phyloP scores from a whole-genome alignment of 345 rosid species.

The Syzygium grande region DNA sequence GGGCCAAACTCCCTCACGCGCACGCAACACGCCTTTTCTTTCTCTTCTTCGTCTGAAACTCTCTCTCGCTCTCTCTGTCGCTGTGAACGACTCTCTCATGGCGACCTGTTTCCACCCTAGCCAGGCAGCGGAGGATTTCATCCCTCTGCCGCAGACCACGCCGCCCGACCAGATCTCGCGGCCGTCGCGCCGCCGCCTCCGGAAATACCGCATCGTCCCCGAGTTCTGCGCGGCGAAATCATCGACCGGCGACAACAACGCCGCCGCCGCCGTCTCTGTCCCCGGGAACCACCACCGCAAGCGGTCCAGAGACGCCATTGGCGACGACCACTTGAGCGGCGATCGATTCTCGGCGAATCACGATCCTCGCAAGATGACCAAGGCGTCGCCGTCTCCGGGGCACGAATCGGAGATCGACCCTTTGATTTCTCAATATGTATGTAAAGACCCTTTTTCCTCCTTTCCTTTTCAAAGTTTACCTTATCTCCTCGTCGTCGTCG shows the following conservation, averaged over 20 bases:
- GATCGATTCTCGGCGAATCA: constrained; percentile 4
- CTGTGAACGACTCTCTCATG: not conserved
- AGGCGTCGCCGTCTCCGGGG: constrained; percentile 22
- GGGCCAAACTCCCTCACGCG: not conserved
- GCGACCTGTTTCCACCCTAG: not conserved
- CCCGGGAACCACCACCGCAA: not conserved
- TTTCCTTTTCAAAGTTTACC: too few species aligned
- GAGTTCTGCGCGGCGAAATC: not conserved
- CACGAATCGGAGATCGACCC: constrained; percentile 41
- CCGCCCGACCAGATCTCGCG: not conserved
- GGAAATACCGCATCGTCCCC: not conserved
- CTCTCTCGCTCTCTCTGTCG: not conserved
- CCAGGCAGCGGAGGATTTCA: not conserved
- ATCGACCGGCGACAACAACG: not conserved
- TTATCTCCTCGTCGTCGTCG: too few species aligned
- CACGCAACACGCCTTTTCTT: not conserved
- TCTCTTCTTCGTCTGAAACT: not conserved
- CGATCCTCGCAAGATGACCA: constrained; percentile 10
- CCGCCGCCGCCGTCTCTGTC: not conserved
- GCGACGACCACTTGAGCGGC: constrained; percentile 9
- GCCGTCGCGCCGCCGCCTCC: not conserved
- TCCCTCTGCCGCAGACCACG: not conserved
- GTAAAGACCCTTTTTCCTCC: not conserved
- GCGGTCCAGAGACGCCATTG: constrained; percentile 28
- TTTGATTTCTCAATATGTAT: constrained; percentile 39